Evolutionary conservation across 2,329 filamentous ascomycete genomes (phyloP).

Genomic region (Aspergillus pseudoviridinutans): DNA sequence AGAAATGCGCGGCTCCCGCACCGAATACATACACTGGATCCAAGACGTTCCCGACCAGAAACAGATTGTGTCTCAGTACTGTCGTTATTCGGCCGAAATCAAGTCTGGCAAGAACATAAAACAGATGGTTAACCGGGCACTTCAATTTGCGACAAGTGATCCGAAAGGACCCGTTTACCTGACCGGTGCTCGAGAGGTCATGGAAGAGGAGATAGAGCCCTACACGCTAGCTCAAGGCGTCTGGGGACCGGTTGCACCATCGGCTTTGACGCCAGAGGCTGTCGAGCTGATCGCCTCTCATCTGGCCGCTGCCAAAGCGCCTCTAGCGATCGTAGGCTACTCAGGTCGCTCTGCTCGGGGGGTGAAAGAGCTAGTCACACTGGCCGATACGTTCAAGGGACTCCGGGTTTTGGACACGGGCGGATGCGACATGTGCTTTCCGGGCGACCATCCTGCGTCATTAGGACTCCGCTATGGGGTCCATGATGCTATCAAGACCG

Average conservation of each 20-base stretch:
- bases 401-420: constrained; percentile 51
- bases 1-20: constrained; percentile 71
- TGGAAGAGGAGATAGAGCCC: constrained; percentile 78
- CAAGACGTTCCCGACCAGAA: constrained; percentile 81
- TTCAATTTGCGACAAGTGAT: constrained; percentile 75
- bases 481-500: constrained; percentile 68
- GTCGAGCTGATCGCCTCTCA: constrained; percentile 42
- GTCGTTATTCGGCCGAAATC: constrained; percentile 76
- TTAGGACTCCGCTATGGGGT: constrained; percentile 69
- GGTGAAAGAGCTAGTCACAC: constrained; percentile 42
- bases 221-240: constrained; percentile 64
- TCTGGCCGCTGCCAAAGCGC: constrained; percentile 45
- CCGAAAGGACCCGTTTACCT: constrained; percentile 79
- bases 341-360: constrained; percentile 44
- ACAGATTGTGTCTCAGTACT: constrained; percentile 78
- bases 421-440: constrained; percentile 52
- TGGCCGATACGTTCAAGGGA: constrained; percentile 47
- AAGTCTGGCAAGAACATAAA: constrained; percentile 82
- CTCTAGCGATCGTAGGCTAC: constrained; percentile 50
- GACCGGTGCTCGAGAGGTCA: constrained; percentile 71
- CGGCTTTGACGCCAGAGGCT: constrained; percentile 53
- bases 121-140: constrained; percentile 79
- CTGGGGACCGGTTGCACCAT: constrained; percentile 68
- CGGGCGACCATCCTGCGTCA: constrained; percentile 50
- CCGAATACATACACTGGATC: constrained; percentile 84